Base-by-base conservation (phyloP, 2,329 filamentous ascomycete species). In the Madurella mycetomatis region DNA sequence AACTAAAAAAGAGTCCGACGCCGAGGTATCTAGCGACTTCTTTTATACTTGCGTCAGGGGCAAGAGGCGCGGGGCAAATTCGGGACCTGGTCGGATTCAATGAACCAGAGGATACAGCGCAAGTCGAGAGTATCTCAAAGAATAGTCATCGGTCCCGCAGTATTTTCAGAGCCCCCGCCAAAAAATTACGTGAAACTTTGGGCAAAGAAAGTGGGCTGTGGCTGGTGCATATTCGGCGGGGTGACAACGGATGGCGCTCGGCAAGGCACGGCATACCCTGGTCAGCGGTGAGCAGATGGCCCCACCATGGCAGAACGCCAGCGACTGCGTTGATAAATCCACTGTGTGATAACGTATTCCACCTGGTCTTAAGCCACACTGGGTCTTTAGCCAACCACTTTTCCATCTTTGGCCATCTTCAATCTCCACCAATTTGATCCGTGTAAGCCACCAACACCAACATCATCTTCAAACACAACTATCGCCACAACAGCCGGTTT, bases 91-190 rank as follows among this genome's bases (percentile, higher is more conserved):
- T 45, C 15, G 25, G 18, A 16, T 48, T 41, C 34, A 25, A 19
- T 37, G 34, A 40, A 50, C 47, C 25, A 31, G 41, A 41, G 47
- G 30, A 37, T 34, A 17, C 30, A 37, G 31, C 15, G 15, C 37
- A 51, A 30, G 51, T 45, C 43, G 40, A 45, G 25, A 47, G 44
- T 44, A 42, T 55, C 51, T 51, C 49, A 47, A 55, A 47, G 54
- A 45, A 55, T 54, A 60, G 58, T 58, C 54, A 60, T 54, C 37
- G 17, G 56, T 49, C 56, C 54, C 58, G 54, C 56, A 59, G 49
- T 57, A 57, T 57, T 64, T 64, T 60, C 60, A 54, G 49, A 50
- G 37, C 41, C 48, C 50, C 46, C 46, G 51, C 57, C 54, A 60
- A 53, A 53, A 63, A 62, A 59, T 61, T 56, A 52, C 47, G 53